Base-by-base conservation (phyloP, 129 eudicot genomes). In the Rutidosis leptorrhynchoides region DNA sequence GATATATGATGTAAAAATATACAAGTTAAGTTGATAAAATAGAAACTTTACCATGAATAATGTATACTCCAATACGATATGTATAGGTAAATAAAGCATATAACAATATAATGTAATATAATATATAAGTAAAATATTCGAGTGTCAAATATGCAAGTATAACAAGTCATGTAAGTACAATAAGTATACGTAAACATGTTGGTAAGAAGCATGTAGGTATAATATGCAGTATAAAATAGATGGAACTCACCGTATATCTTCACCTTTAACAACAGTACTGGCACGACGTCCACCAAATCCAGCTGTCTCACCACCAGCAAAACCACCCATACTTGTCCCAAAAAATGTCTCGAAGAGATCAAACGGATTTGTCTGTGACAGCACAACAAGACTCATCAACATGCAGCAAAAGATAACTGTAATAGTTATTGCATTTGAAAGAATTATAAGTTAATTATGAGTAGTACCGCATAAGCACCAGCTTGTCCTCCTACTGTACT, bases 341-440 rank as follows among this genome's bases (percentile, higher is more conserved):
- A 93, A 93, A 75, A 93, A 93, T 20, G 96, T 85, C 77, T 93
- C 99, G 77, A 93, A 93, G 17, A 93, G 87, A 82, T 93, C 99
- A 86, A 93, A 93, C 17, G 99, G 99, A 81, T 93, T 93, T 40
- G 96, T 86, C 85, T 87, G 79, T 10, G 17, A 20, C 9, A 40
- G 10, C 42, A 58, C 48, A 20, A 67, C 9, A 22, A 21, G 0
- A 26, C 28, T 29, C 16, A 23, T 42, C 20, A 27, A 43, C 15
- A 20, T 45, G 12, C 48, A 10, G 8, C 19, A 27, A 2, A 67
- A 51, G 45, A 30, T 21, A 67, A 16, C n/a, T 15, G 10, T 10
- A 6, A 32, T 60, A 6, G 48, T 20, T 35, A 45, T 59, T 28
- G 48, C 37, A 28, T 45, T 23, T 26, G 67, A 58, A 69, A 27